Conservation (phyloP, 805 yeast species). For the Yarrowia alimentaria region DNA sequence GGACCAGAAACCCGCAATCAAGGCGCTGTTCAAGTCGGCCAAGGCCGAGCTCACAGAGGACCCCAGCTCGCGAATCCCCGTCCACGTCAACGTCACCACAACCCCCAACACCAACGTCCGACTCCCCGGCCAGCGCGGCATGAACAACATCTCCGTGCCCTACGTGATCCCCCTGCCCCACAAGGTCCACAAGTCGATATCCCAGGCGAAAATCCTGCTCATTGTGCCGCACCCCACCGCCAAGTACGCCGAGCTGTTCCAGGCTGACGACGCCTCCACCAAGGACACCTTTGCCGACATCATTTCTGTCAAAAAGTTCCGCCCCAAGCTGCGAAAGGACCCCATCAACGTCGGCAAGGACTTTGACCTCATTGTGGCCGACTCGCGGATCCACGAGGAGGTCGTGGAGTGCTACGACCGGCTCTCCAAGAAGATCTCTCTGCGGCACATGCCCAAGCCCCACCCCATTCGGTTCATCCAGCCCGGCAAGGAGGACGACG, state of each 20-base stretch:
- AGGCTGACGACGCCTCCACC: slow-evolving; percentile 50
- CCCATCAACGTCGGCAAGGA: slow-evolving; percentile 49
- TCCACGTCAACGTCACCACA: slow-evolving; percentile 18
- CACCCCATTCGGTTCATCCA: slow-evolving; percentile 19
- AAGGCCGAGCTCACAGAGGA: slow-evolving; percentile 22
- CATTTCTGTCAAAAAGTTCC: slow-evolving; percentile 57
- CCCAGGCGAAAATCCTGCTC: slow-evolving; percentile 38
- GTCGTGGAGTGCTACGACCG: slow-evolving; percentile 19
- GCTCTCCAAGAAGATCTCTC: slow-evolving; percentile 19
- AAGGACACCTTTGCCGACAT: slow-evolving; percentile 63
- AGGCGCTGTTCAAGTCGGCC: slow-evolving; percentile 28
- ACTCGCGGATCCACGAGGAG: slow-evolving; percentile 59
- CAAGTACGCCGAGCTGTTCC: slow-evolving; percentile 51
- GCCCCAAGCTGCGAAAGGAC: slow-evolving; percentile 46
- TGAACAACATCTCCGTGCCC: slow-evolving; percentile 30
- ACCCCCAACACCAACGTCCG: slow-evolving; percentile 16
- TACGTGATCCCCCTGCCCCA: slow-evolving; percentile 32
- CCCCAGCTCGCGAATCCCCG: slow-evolving; percentile 10
- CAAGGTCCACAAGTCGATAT: slow-evolving; percentile 29
- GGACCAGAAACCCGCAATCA: slow-evolving; percentile 29
- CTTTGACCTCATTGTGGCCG: slow-evolving; percentile 62
- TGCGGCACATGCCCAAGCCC: slow-evolving; percentile 8
- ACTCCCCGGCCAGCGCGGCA: slow-evolving; percentile 19
- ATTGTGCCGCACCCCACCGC: slow-evolving; percentile 74
- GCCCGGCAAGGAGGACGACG: slow-evolving; percentile 32